Evolutionary conservation across 106 monocot genomes (phyloP), one percentile per base, ranked within the genome.

Genomic region (Phalaenopsis equestris): DNA sequence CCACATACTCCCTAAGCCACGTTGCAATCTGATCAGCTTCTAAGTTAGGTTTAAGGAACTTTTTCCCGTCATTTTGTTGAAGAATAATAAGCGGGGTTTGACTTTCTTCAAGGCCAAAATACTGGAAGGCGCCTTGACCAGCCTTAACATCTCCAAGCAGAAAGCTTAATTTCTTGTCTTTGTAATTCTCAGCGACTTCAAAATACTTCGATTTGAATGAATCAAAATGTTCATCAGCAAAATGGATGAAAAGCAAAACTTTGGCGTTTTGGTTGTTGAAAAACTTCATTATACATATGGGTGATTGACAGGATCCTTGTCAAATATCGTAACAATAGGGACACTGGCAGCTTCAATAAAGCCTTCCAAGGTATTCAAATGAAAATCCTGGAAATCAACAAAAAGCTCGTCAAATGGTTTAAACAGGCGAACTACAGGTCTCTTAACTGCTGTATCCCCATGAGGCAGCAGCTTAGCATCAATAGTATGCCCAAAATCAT

Each of bases 321-420:
- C 83, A 78, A 89, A 92, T 47, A 77, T 83, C 37, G 90, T 89
- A 42, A 98, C 87, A 79, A 77, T 65, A 15, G 97, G 97, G 45
- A 74, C 73, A 76, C 88, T 94, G 47, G 89, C 79, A 73, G 12
- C 79, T 82, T 90, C 89, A 75, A 98, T 91, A 73, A 92, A 98
- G n/a, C 82, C 88, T 85, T 91, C 87, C 55, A 98, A 67, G 67
- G 94, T 84, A 78, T 87, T 83, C 41, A 82, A 85, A 81, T 89
- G 16, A 80, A 98, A 98, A 81, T 92, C 94, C 97, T 94, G 75
- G 42, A 24, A 84, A 83, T 98, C 94, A 85, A 94, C 86, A 83
- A 83, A 75, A 67, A 91, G 89, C 80, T 98, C 97, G 73, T 98
- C 97, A 83, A 94, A 98, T 61, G 94, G 97, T 79, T 98, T 98